These are phyloP conservation scores for Arachis monticola DNA, from an alignment of 331 rosid genomes.

Conservation along the genomic window DNA sequence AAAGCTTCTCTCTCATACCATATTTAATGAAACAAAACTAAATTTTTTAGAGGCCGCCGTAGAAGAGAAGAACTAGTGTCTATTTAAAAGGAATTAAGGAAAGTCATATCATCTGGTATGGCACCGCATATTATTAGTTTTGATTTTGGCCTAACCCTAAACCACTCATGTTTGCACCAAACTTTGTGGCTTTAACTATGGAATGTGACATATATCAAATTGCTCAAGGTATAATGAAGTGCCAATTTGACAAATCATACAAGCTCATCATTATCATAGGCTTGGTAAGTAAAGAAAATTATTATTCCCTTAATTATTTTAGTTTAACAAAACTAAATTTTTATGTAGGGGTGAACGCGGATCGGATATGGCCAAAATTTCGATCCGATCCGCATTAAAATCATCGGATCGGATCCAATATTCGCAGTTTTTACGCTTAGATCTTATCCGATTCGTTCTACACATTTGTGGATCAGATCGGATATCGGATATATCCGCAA, in stretches of 20 bases:
- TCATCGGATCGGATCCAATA: no score
- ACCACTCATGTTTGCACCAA: slow-evolving; percentile 8
- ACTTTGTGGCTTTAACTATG: slow-evolving; percentile 22
- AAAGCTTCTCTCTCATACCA: not conserved
- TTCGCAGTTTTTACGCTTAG: no score
- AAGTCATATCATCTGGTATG: not conserved
- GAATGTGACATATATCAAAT: slow-evolving; percentile 14
- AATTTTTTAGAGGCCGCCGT: not conserved
- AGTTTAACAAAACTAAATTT: not conserved
- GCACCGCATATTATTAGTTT: not conserved
- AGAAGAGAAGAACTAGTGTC: not conserved
- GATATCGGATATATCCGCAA: no score
- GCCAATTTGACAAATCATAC: not conserved
- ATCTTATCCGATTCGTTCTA: no score
- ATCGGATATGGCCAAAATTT: no score
- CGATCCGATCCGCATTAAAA: no score
- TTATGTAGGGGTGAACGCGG: no score
- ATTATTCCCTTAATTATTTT: not conserved
- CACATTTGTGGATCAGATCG: no score
- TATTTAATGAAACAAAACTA: not conserved
- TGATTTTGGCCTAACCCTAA: slow-evolving; percentile 20
- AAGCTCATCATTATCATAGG: not conserved
- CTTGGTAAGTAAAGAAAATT: not conserved
- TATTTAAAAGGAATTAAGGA: not conserved
- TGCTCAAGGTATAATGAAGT: not conserved